These are phyloP conservation scores for Opeltia flavorubescens DNA, from an alignment of 495 filamentous ascomycete genomes.

Conservation along the genomic window DNA sequence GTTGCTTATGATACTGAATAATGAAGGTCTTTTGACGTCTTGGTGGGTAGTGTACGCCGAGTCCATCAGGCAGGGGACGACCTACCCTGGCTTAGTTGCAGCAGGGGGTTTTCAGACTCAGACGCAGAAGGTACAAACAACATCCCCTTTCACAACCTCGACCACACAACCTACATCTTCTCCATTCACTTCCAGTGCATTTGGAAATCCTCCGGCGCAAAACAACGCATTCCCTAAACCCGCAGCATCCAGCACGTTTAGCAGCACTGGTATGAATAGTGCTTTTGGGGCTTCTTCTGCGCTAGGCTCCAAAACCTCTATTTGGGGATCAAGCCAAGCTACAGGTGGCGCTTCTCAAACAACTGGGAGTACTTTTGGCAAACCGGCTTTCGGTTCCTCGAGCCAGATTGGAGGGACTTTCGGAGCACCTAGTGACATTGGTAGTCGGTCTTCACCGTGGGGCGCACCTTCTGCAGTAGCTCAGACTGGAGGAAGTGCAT, in stretches of 20 bases:
- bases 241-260: conserved; percentile 14
- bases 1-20: conserved; percentile 70
- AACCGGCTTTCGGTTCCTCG: conserved; percentile 31
- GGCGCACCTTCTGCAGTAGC: conserved; percentile 15
- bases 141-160: background rate
- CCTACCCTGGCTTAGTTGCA: conserved; percentile 54
- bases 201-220: conserved; percentile 12
- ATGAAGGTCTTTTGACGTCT: conserved; percentile 67
- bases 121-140: conserved; percentile 14
- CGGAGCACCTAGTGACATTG: conserved; percentile 30
- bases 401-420: conserved; percentile 33
- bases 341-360: conserved; percentile 2
- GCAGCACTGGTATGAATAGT: conserved; percentile 11
- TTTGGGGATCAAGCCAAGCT: conserved; percentile 6
- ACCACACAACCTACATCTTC: conserved; percentile 15
- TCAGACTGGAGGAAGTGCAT: conserved; percentile 12
- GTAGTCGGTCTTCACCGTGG: conserved; percentile 30
- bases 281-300: conserved; percentile 24
- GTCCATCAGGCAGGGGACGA: conserved; percentile 55
- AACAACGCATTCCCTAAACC: background rate
- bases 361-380: conserved; percentile 25
- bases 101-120: conserved; percentile 25
- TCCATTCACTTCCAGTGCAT: conserved; percentile 9
- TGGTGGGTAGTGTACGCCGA: conserved; percentile 93
- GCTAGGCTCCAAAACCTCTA: conserved; percentile 19